Evolutionary conservation across 2,329 filamentous ascomycete species (phyloP).

Genomic region (Fusarium annulatum): DNA sequence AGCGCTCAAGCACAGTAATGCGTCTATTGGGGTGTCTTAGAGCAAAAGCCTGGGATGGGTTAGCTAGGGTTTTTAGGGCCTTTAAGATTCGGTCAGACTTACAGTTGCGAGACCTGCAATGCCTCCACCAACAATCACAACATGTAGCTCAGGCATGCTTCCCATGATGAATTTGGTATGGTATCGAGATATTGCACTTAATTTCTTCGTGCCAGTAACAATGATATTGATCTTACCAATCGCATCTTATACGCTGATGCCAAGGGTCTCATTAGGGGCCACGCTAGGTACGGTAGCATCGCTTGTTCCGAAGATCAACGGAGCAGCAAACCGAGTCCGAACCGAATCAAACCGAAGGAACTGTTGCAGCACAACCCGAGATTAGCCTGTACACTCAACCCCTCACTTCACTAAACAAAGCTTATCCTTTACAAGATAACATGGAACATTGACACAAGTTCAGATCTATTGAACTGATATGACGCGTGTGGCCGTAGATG

Average conservation of each 20-base stretch:
- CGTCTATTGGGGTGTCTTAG: constrained; percentile 23
- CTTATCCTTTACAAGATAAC: neutral
- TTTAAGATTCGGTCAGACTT: neutral
- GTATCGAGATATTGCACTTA: neutral
- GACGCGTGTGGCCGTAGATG: neutral
- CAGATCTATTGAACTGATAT: too few species aligned
- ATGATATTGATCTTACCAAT: neutral
- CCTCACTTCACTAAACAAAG: neutral
- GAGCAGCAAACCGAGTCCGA: constrained; percentile 21
- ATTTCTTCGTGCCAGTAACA: neutral
- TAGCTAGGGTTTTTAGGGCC: neutral
- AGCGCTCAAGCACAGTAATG: constrained; percentile 40
- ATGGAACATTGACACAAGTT: neutral
- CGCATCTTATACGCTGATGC: constrained; percentile 19
- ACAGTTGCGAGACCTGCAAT: constrained; percentile 36
- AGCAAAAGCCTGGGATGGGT: constrained; percentile 18
- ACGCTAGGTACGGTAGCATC: neutral
- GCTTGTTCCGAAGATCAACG: neutral
- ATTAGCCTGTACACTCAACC: neutral
- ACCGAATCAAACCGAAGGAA: constrained; percentile 16
- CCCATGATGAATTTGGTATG: constrained; percentile 21
- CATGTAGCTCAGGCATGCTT: constrained; percentile 32
- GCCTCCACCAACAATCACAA: constrained; percentile 38
- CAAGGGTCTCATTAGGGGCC: neutral
- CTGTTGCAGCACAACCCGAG: neutral